Base-by-base conservation (phyloP, 1,139 yeast genomes). In the Yamadazyma sp. region DNA sequence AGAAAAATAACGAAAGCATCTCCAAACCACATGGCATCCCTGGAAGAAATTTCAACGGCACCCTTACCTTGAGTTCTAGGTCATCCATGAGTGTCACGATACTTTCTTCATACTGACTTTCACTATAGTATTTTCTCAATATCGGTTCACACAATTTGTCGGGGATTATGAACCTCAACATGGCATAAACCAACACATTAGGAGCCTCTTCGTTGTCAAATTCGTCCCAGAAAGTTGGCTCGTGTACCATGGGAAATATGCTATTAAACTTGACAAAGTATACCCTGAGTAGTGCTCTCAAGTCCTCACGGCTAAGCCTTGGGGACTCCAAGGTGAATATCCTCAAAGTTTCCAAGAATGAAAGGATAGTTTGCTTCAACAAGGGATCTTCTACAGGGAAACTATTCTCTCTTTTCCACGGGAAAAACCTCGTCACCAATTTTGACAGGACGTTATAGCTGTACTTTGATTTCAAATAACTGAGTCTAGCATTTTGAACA, bases 31-130 rank as follows among this genome's bases (percentile, higher is more conserved):
- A 29, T 13, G 33, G 39, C 5, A 32, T 27, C 8, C 32, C 32
- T n/a, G 67, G 65, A 26, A 54, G 39, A 2, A 56, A 38, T 10
- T 51, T 38, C 11, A 54, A 30, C n/a, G 64, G 38, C 41, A 64
- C 70, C 13, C 70, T 47, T 7, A 62, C 57, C 42, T 65, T 66
- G 40, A 51, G 51, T 31, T 65, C 70, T 32, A 65, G 50, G n/a
- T 57, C 64, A 10, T 56, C 47, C 33, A 56, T 44, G 35, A 62
- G 41, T 13, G 14, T 32, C n/a, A 33, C 32, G 8, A 61, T n/a
- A 5, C 11, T 21, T 6, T n/a, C 13, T n/a, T 17, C 31, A 10
- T 18, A 29, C 10, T 29, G 15, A 13, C 10, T 20, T 6, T 15
- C 23, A 11, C n/a, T n/a, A 12, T 22, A 31, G n/a, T 24, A 31